Evolutionary conservation across 108 stramenopile genomes (phyloP), one percentile per base, ranked within the genome.

Genomic region (Parietichytrium sp.): DNA sequence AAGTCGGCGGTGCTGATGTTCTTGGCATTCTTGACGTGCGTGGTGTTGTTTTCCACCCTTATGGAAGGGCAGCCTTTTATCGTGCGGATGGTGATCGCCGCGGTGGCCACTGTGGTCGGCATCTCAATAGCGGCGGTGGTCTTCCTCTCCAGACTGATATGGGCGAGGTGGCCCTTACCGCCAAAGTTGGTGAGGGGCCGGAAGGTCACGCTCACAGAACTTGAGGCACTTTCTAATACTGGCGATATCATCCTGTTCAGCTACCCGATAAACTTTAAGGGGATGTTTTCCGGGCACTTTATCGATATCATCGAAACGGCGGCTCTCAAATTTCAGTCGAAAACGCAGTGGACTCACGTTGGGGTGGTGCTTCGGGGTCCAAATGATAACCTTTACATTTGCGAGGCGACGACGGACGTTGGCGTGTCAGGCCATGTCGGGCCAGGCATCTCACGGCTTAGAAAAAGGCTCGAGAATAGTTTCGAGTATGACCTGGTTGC

Each of bases 11-110:
- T 18, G 26, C 54, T 86, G 36, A 79, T 80, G 26, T 81, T 85
- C 16, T 81, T 90, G 12, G 31, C 79, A 6, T 36, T 83, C 13
- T 54, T 90, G 31, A n/a, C n/a, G n/a, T n/a, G n/a, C n/a, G n/a
- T n/a, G n/a, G n/a, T n/a, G n/a, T n/a, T n/a, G n/a, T n/a, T n/a
- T n/a, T n/a, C n/a, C n/a, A n/a, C n/a, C n/a, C n/a, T n/a, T n/a
- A n/a, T n/a, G n/a, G n/a, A n/a, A n/a, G n/a, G n/a, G n/a, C n/a
- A n/a, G n/a, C n/a, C n/a, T n/a, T n/a, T n/a, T n/a, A n/a, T n/a
- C n/a, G n/a, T n/a, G n/a, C n/a, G n/a, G n/a, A n/a, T n/a, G n/a
- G n/a, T n/a, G n/a, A n/a, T n/a, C n/a, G n/a, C n/a, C n/a, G n/a
- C n/a, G 33, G 33, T 2, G 0, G 61, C 38, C n/a, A 72, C 61